These are phyloP conservation scores for Coleophoma crateriformis DNA, from an alignment of 2,329 filamentous ascomycete species.

Conservation along the genomic window DNA sequence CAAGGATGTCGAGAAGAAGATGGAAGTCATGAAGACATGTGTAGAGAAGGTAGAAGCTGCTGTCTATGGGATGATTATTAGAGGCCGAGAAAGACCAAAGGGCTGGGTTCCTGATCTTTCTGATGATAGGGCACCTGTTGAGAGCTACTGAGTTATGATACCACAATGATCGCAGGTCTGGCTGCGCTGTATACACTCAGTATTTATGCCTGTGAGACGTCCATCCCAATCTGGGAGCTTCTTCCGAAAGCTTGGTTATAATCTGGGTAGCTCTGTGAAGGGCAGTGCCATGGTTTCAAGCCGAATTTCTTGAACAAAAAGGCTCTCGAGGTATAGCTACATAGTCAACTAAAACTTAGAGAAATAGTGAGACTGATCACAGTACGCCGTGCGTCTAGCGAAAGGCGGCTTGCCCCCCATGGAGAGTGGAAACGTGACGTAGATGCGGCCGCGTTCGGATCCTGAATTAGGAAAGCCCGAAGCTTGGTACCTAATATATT, in stretches of 20 bases:
- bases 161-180: neutral
- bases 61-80: constrained; percentile 80
- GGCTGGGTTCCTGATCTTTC: constrained; percentile 82
- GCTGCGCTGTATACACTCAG: neutral
- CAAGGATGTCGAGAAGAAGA: constrained; percentile 69
- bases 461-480: neutral
- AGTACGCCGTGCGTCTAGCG: no score
- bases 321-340: no score
- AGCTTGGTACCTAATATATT: no score
- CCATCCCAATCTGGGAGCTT: no score
- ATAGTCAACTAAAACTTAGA: no score
- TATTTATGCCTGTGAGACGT: no score
- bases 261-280: no score
- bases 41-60: constrained; percentile 92
- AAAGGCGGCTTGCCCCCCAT: no score
- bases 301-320: no score
- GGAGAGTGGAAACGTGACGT: neutral
- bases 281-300: no score
- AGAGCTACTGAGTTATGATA: constrained; percentile 20
- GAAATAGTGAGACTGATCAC: no score
- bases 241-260: no score
- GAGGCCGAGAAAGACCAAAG: constrained; percentile 82
- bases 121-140: constrained; percentile 20
- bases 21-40: constrained; percentile 78
- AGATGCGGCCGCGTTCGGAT: neutral